These are phyloP conservation scores for Lizonia empirigonia DNA, from an alignment of 2,329 filamentous ascomycete species.

Conservation along the genomic window DNA sequence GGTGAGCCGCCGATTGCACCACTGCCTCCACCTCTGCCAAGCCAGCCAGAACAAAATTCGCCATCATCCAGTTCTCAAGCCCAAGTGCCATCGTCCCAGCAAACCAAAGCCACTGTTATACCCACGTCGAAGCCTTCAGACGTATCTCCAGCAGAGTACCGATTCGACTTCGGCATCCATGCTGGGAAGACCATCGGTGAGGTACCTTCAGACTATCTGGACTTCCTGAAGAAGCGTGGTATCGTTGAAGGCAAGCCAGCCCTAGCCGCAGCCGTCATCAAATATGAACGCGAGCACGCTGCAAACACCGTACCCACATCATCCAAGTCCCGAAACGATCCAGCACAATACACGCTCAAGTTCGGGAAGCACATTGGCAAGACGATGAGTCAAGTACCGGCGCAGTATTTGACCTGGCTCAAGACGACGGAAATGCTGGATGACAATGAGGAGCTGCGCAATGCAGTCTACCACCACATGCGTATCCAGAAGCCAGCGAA, in stretches of 20 bases:
- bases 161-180: not conserved
- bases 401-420: not conserved
- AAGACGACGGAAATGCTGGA: not conserved
- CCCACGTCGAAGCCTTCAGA: not conserved
- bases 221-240: constrained; percentile 4
- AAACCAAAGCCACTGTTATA: not conserved
- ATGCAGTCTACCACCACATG: not conserved
- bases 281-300: not conserved
- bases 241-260: constrained; percentile 2
- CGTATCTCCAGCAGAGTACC: not conserved
- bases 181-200: not conserved
- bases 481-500: not conserved
- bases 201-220: constrained; percentile 5
- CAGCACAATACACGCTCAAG: not conserved
- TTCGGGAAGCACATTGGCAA: constrained; percentile 1
- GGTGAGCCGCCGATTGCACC: not conserved
- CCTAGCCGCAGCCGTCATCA: not conserved
- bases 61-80: not conserved
- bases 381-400: not conserved
- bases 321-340: not conserved
- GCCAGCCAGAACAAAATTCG: not conserved
- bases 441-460: not conserved
- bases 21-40: not conserved
- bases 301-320: not conserved
- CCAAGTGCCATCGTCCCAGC: not conserved